Evolutionary conservation across 257 asterid species (phyloP).

Genomic region (Perilla frutescens): DNA sequence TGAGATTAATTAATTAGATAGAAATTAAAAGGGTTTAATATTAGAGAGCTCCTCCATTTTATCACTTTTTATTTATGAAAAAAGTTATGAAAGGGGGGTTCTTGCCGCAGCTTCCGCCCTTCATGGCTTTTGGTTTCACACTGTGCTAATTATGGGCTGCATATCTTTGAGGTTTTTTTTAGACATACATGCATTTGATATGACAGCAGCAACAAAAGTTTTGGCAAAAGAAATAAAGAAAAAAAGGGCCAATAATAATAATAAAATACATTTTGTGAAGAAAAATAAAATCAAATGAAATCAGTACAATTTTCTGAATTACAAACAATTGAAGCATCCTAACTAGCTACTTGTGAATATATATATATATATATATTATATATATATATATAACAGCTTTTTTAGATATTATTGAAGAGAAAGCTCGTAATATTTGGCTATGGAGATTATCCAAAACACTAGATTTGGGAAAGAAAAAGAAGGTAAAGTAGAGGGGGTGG

Average conservation of each 20-base stretch:
- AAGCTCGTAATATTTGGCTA: constrained; percentile 10
- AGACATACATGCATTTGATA: constrained; percentile 33
- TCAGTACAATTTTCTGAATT: no score
- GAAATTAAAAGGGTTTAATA: constrained; percentile 41
- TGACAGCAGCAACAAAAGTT: constrained; percentile 28
- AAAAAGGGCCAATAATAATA: not conserved
- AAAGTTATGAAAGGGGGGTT: constrained; percentile 48
- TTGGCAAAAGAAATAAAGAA: constrained; percentile 3
- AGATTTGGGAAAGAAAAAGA: constrained; percentile 43
- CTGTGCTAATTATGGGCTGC: constrained; percentile 20
- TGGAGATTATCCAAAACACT: constrained; percentile 16
- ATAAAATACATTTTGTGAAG: no score
- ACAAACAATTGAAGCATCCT: no score
- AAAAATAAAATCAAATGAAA: no score
- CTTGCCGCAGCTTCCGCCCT: constrained; percentile 49
- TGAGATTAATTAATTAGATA: constrained; percentile 35
- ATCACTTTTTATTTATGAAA: constrained; percentile 46
- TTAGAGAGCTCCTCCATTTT: constrained; percentile 30
- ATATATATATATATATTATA: no score
- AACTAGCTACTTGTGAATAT: no score
- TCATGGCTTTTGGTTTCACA: constrained; percentile 41
- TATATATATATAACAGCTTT: no score
- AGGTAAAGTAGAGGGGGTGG: constrained; percentile 37
- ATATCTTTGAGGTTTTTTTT: constrained; percentile 23
- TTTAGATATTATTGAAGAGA: constrained; percentile 15